Evolutionary conservation across 2,329 filamentous ascomycete genomes (phyloP).

Genomic region (Aspergillus nomiae): DNA sequence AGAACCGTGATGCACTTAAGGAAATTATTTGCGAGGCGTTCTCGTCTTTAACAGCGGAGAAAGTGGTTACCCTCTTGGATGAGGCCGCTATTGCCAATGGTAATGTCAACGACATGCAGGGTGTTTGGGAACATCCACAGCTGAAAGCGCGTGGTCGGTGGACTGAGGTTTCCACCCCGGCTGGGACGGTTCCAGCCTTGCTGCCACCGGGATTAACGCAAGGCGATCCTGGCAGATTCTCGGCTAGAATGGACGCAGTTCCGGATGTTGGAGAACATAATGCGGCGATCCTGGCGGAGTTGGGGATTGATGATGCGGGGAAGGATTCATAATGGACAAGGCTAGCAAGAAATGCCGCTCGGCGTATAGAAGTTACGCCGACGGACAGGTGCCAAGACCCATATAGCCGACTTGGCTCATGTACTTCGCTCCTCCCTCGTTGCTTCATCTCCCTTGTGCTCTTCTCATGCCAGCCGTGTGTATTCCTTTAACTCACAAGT

Average conservation of each 20-base stretch:
- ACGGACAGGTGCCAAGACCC: constrained; percentile 2
- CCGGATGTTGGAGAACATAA: constrained; percentile 56
- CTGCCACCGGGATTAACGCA: constrained; percentile 51
- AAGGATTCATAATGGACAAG: not conserved
- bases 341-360: not conserved
- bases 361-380: not conserved
- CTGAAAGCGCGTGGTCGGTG: constrained; percentile 54
- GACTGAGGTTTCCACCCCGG: constrained; percentile 53
- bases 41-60: constrained; percentile 37
- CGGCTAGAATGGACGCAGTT: constrained; percentile 40
- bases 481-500: not conserved
- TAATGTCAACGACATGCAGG: constrained; percentile 58
- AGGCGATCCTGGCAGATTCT: constrained; percentile 22
- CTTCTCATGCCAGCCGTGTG: not conserved
- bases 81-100: constrained; percentile 57
- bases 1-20: constrained; percentile 52
- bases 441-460: not conserved
- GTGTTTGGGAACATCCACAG: constrained; percentile 58
- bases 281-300: constrained; percentile 48
- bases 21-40: constrained; percentile 51
- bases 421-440: not conserved
- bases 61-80: constrained; percentile 50
- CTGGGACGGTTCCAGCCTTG: constrained; percentile 51
- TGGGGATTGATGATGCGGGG: constrained; percentile 35
- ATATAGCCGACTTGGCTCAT: constrained; percentile 9